Percentiles rank a stretch among this genome's conserved stretches.
Evolutionary conservation across 2,329 filamentous ascomycete species (phyloP).

Genomic region (Fusarium ambrosium): DNA sequence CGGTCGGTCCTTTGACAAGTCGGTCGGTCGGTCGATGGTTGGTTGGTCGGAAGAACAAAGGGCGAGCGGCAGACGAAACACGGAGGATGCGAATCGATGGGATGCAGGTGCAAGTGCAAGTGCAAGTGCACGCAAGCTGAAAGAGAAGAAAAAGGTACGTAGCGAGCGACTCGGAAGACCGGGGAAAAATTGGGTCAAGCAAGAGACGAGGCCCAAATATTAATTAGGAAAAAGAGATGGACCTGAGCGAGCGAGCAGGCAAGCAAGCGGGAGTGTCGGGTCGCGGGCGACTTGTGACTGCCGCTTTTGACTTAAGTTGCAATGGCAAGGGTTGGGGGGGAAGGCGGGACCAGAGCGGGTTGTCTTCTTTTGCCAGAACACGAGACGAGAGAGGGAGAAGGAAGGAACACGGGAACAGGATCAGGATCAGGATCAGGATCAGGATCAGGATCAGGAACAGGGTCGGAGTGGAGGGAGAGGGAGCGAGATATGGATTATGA

Average conservation of each 20-base stretch:
- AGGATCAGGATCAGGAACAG: not conserved
- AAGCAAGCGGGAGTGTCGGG: conserved; percentile 30
- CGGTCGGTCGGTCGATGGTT: conserved; percentile 5
- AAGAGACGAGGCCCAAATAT: not conserved
- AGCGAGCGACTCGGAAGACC: conserved; percentile 26
- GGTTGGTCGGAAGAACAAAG: conserved; percentile 8
- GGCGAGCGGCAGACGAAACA: conserved; percentile 14
- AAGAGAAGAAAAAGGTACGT: conserved; percentile 6
- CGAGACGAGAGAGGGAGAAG: not conserved
- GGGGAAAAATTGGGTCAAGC: conserved; percentile 34
- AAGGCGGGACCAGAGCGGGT: conserved; percentile 10
- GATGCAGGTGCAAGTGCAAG: not conserved
- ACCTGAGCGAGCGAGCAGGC: not conserved
- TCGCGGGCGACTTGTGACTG: conserved; percentile 24
- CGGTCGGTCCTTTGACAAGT: not conserved
- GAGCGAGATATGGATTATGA: conserved; percentile 21
- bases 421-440: not conserved
- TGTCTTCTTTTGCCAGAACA: not conserved
- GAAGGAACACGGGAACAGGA: not conserved
- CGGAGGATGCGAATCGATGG: conserved; percentile 12
- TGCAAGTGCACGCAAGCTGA: not conserved
- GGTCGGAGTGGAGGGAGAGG: not conserved
- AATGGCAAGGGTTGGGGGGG: not conserved
- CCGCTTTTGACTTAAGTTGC: not conserved
- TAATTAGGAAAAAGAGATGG: not conserved